Base-by-base conservation (phyloP, 352 stramenopile genomes). In the Saprolegnia diclina region DNA sequence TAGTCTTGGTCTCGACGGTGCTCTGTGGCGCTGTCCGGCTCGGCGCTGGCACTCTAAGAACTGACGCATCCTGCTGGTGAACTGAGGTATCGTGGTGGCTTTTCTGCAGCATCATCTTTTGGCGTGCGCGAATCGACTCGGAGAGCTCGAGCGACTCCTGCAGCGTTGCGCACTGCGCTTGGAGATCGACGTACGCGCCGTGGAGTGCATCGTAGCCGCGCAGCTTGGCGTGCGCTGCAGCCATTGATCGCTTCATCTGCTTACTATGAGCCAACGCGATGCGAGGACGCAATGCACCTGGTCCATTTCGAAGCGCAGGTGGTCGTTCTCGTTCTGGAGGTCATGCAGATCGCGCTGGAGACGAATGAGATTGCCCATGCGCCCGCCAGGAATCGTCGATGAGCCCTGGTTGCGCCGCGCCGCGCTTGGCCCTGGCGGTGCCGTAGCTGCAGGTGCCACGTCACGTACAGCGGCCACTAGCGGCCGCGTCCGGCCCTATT, bases 111-210 rank as follows among this genome's bases (percentile, higher is more conserved):
- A 92, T 59, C 57, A 85, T 89, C 74, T 94, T 94, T 64, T 94
- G 85, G 0, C 82, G 72, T 9, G 83, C 61, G 44, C 87, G 76
- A 67, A 93, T 92, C 40, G 79, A 88, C 64, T 94, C 85, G 0
- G 85, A 93, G 40, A 94, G 72, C 18, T 92, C 81, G 7, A 94
- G 72, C 9, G 84, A 92, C 46, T 94, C 76, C 54, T 92, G 83
- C 26, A 94, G 72, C 26, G 81, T 88, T 26, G 83, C 80, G 38
- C 85, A 94, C 46, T 92, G 87, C 1, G 65, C 68, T 53, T 90
- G 87, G 38, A 92, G 80, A 62, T 89, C 85, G 26, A 87, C 76
- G 67, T 88, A 88, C 0, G 81, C 77, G 14, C 82, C 78, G 26
- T 79, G 85, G 55, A 74, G 77, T 37, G 83, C 80, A 29, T 50